Conservation (phyloP, 2,329 filamentous ascomycete species). For the Cladosporium sp. region DNA sequence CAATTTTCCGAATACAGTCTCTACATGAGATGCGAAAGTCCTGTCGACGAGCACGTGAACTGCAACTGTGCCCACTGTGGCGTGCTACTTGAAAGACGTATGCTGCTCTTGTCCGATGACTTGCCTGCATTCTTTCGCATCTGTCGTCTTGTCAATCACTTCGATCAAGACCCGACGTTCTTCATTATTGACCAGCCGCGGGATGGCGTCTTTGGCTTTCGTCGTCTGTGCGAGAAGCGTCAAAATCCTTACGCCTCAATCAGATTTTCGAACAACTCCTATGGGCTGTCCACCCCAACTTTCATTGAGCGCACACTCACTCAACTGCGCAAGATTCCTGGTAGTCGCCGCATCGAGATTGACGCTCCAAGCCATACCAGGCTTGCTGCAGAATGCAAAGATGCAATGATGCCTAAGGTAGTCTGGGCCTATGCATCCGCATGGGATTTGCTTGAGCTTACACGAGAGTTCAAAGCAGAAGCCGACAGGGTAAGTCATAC, state of each 20-base stretch:
- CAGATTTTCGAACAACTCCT: background rate
- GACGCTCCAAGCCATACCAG: background rate
- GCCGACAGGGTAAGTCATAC: background rate
- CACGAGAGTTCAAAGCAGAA: background rate
- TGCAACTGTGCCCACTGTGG: background rate
- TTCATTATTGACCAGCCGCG: background rate
- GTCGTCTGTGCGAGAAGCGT: background rate
- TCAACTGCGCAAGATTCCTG: background rate
- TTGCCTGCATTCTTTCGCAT: background rate
- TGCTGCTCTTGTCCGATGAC: background rate
- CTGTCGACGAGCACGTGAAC: background rate
- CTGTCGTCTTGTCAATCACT: background rate
- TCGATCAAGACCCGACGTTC: background rate
- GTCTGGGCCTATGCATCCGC: background rate
- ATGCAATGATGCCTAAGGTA: background rate
- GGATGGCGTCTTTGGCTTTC: background rate
- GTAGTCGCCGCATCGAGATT: background rate
- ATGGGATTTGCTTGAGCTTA: background rate
- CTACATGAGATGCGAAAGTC: background rate
- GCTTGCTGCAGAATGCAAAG: background rate
- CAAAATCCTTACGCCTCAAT: background rate
- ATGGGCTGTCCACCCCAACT: background rate
- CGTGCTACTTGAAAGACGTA: background rate
- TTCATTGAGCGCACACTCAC: background rate
- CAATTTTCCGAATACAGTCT: background rate